phyloP scores from a whole-genome alignment of 2,329 filamentous ascomycete species.

The Drechslerella stenobrocha region DNA sequence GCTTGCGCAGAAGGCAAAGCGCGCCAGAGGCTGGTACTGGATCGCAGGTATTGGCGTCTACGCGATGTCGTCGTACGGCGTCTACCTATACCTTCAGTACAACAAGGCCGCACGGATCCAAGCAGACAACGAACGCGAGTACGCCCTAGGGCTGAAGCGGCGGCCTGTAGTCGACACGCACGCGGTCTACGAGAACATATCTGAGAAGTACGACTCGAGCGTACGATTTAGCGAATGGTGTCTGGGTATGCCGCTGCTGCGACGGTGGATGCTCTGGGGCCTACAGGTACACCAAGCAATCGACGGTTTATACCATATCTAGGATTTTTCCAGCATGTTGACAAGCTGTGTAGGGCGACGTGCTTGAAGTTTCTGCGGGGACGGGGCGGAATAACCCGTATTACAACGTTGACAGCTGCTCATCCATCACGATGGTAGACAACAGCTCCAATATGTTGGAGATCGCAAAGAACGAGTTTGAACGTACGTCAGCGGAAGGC shows the following conservation, averaged over 20 bases:
- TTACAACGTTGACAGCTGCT: conserved; percentile 50
- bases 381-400: conserved; percentile 53
- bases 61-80: conserved; percentile 49
- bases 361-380: conserved; percentile 52
- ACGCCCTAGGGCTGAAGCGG: conserved; percentile 19
- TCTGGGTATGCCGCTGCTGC: conserved; percentile 52
- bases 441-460: conserved; percentile 51
- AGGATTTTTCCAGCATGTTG: too few relatives aligned
- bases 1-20: conserved; percentile 33
- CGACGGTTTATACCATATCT: too few relatives aligned
- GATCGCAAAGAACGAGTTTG: conserved; percentile 50
- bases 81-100: conserved; percentile 51
- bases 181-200: conserved; percentile 52
- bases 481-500: conserved; percentile 31
- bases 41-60: conserved; percentile 50
- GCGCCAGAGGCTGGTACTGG: conserved; percentile 43
- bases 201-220: conserved; percentile 51
- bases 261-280: conserved; percentile 50
- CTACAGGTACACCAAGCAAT: conserved; percentile 38
- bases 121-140: conserved; percentile 29
- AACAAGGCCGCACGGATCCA: conserved; percentile 21
- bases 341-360: conserved; percentile 51
- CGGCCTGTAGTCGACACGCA: conserved; percentile 46
- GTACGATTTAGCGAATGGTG: conserved; percentile 52
- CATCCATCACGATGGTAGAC: conserved; percentile 52